phyloP scores from a whole-genome alignment of 768 basidiomycete genomes.

The Tricholoma hemisulphureum region DNA sequence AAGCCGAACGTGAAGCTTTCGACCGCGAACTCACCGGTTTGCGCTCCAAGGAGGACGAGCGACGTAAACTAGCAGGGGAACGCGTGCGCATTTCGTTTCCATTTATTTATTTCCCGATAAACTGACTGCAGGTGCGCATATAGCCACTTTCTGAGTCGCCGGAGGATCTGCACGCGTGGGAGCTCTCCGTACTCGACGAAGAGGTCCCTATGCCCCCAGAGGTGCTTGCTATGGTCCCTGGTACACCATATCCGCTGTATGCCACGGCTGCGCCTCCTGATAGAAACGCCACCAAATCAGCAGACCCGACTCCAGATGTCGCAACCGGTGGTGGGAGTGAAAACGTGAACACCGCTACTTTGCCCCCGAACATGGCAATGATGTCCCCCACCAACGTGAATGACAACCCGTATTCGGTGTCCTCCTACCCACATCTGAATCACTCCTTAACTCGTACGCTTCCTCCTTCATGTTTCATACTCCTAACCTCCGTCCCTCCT shows the following conservation, averaged over 20 bases:
- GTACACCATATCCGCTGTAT: not conserved
- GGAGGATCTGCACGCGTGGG: conserved; percentile 36
- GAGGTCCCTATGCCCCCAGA: conserved; percentile 21
- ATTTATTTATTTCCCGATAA: not conserved
- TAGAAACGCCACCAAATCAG: not conserved
- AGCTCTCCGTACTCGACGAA: conserved; percentile 34
- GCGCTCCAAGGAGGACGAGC: conserved; percentile 38
- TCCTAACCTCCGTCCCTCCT: not conserved
- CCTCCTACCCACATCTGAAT: not conserved
- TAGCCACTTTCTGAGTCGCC: conserved; percentile 36
- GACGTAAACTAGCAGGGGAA: conserved; percentile 34
- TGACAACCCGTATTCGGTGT: not conserved
- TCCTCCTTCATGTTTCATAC: not conserved
- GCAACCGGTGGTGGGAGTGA: not conserved
- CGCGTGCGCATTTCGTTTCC: conserved; percentile 28
- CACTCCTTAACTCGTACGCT: not conserved
- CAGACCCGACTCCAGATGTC: not conserved
- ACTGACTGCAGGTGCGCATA: not conserved
- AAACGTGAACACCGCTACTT: not conserved
- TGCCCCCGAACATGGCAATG: not conserved
- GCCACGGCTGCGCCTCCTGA: not conserved
- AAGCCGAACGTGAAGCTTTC: conserved; percentile 41
- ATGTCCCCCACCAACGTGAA: not conserved
- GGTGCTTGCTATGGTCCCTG: not conserved
- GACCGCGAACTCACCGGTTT: conserved; percentile 39